phyloP scores from a whole-genome alignment of 176 grass and related monocot species.

The Cenchrus purpureus region DNA sequence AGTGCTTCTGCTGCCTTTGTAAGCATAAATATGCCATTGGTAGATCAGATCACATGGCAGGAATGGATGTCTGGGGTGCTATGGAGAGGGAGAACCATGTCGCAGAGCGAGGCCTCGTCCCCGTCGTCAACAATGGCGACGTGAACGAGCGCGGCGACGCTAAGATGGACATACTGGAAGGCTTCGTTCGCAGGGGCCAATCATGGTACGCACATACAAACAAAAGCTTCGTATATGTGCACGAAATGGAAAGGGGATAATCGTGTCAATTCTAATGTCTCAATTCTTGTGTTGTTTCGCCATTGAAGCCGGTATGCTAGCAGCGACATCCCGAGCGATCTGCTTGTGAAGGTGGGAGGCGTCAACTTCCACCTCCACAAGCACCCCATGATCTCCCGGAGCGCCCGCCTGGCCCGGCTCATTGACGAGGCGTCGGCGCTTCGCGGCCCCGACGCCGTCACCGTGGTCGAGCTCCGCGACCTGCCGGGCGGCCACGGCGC shows the following conservation, averaged over 20 bases:
- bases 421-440: background rate
- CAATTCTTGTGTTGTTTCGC: background rate
- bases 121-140: background rate
- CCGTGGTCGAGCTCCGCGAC: background rate
- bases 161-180: background rate
- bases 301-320: conserved; percentile 4
- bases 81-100: conserved; percentile 9
- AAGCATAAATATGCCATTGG: background rate
- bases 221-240: background rate
- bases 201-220: background rate
- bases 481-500: conserved; percentile 7
- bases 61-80: background rate
- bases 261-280: background rate
- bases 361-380: conserved; percentile 22
- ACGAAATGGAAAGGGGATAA: too few species aligned
- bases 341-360: background rate
- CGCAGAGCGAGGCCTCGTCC: background rate
- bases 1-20: background rate
- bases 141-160: background rate
- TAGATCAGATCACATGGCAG: background rate
- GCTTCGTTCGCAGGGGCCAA: conserved; percentile 2
- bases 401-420: background rate
- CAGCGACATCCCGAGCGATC: conserved; percentile 13
- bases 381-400: background rate
- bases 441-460: background rate